These are phyloP conservation scores for Cucurbitaria berberidis DNA, from an alignment of 2,329 filamentous ascomycete genomes.

Conservation along the genomic window DNA sequence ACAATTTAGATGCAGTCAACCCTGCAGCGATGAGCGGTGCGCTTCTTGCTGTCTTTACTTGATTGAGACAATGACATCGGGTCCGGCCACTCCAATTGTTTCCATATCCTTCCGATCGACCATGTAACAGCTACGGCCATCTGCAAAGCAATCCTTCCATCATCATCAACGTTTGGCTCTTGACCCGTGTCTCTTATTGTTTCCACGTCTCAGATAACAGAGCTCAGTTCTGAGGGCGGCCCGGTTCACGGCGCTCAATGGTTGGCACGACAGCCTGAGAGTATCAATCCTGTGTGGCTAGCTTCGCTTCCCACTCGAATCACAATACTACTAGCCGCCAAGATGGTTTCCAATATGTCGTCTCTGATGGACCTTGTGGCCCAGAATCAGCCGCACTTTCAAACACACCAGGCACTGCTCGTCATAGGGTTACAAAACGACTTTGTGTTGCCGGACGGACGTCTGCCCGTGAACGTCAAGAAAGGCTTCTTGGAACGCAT, in stretches of 20 bases:
- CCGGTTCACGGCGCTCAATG: neutral
- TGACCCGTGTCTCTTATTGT: neutral
- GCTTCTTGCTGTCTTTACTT: constrained; percentile 3
- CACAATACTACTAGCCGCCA: constrained; percentile 4
- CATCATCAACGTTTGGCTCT: neutral
- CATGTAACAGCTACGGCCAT: constrained; percentile 3
- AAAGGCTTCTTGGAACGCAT: constrained; percentile 72
- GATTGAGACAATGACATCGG: neutral
- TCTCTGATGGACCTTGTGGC: constrained; percentile 54
- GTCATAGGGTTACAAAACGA: constrained; percentile 91
- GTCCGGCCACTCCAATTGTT: constrained; percentile 2
- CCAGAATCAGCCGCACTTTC: constrained; percentile 58
- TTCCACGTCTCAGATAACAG: neutral
- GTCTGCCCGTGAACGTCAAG: constrained; percentile 69
- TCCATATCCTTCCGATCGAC: neutral
- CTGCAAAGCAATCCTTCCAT: neutral
- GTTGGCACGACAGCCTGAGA: neutral
- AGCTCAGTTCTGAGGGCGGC: neutral
- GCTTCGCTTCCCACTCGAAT: constrained; percentile 1
- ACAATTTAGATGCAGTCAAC: constrained; percentile 11
- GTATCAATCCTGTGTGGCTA: constrained; percentile 5
- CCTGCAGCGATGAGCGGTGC: constrained; percentile 14
- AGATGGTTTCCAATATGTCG: constrained; percentile 39
- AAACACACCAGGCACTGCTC: constrained; percentile 73
- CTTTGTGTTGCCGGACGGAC: constrained; percentile 73